A percentile compares a stretch with the other conserved stretches of the same genome.
phyloP scores from a whole-genome alignment of 306 rosid species.

The Styphnolobium japonicum region DNA sequence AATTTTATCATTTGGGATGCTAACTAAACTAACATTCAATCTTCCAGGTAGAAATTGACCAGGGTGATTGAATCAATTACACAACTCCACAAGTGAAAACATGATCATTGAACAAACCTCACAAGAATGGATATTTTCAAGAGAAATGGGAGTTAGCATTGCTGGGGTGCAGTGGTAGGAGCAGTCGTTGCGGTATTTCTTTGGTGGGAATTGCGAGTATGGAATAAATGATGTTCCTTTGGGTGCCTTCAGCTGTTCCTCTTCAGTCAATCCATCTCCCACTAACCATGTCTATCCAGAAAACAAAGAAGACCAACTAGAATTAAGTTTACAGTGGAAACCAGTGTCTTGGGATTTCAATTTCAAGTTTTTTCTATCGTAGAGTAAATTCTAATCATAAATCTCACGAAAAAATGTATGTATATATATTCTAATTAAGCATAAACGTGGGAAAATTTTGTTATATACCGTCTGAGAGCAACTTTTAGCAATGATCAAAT shows the following conservation, averaged over 20 bases:
- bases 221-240: conserved; percentile 77
- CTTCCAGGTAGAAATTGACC: background rate
- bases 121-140: conserved; percentile 68
- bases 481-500: conserved; percentile 37
- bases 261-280: conserved; percentile 59
- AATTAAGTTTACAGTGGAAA: background rate
- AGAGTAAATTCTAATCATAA: background rate
- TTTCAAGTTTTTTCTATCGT: background rate
- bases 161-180: conserved; percentile 64
- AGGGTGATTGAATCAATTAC: background rate
- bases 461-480: conserved; percentile 43
- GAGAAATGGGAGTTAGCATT: conserved; percentile 47
- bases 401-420: too few relatives aligned
- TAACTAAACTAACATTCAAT: background rate
- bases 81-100: background rate
- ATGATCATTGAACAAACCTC: conserved; percentile 48
- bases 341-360: background rate
- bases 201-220: conserved; percentile 75
- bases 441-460: background rate
- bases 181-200: conserved; percentile 62
- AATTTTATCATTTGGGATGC: background rate
- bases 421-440: too few relatives aligned
- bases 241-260: conserved; percentile 61
- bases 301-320: background rate
- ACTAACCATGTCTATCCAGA: conserved; percentile 57